Evolutionary conservation across 148 eudicot genomes (phyloP), one percentile per base, ranked within the genome.

Genomic region (Chenopodium quinoa): DNA sequence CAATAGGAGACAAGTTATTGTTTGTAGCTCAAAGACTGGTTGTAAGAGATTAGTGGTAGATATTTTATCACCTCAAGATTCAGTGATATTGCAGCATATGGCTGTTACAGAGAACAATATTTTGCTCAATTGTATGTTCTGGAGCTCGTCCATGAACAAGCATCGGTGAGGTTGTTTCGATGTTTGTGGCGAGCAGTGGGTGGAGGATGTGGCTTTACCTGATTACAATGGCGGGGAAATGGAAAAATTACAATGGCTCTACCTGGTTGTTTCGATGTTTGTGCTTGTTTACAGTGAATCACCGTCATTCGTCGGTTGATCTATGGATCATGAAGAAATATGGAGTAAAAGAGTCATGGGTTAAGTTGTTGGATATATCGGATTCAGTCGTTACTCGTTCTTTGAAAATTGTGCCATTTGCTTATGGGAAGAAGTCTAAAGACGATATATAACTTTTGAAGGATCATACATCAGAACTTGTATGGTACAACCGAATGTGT

Each of bases 251-350:
- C 12, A 78, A 27, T 27, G 27, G 27, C 27, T 27, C 27, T 27
- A 27, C 27, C 27, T 27, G 27, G 27, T 27, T 27, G 27, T 27
- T 27, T 27, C 27, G 27, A 27, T 27, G 27, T 27, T 27, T 79
- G 27, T 69, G 81, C 12, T 32, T 79, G 32, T 69, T 32, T 47
- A 79, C 48, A 47, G 11, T 25, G 3, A 25, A 63, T 9, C 25
- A 0, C 7, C 9, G 7, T 2, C 34, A 0, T 17, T 3, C 1
- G 4, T 37, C 0, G 11, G 5, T 32, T 50, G 46, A 50, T 50
- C 52, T 69, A 58, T 79, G 81, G 81, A 27, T 69, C 19, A 79
- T 79, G 81, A 79, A 79, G 47, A 66, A 68, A 13, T 69, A 79
- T 54, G 67, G 75, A 5, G 47, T 79, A 20, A 69, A 29, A 22